A percentile compares a stretch with the other conserved stretches of the same genome.
phyloP scores from a whole-genome alignment of 2,329 filamentous ascomycete species.

The Alternaria dauci region DNA sequence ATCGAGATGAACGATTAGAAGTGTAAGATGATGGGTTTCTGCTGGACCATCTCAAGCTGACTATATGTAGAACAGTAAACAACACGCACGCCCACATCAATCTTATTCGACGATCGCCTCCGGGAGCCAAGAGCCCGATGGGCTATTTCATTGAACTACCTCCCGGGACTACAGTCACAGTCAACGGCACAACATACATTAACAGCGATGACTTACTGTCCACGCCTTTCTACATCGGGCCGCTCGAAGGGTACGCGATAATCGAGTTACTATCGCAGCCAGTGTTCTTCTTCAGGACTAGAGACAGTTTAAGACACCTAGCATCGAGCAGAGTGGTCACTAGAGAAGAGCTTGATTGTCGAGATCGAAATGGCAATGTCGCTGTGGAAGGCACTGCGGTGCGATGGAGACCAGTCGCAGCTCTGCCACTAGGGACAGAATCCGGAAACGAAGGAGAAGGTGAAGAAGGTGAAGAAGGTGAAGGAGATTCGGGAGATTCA shows the following conservation, averaged over 20 bases:
- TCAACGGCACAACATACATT: constrained; percentile 27
- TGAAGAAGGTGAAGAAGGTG: neutral
- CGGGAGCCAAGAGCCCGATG: neutral
- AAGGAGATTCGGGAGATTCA: neutral
- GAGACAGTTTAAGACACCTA: constrained; percentile 8
- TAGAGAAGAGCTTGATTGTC: constrained; percentile 3
- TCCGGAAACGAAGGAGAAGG: neutral
- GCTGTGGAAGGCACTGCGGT: neutral
- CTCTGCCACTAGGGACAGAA: neutral
- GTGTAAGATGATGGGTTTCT: constrained; percentile 6
- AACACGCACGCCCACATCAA: constrained; percentile 4
- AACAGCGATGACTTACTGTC: constrained; percentile 8
- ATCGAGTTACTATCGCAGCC: constrained; percentile 33
- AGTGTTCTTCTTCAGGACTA: constrained; percentile 31
- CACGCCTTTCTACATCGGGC: constrained; percentile 24
- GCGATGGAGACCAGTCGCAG: neutral
- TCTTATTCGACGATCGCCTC: constrained; percentile 3
- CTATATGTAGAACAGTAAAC: neutral
- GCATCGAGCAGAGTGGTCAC: neutral
- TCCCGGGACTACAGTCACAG: constrained; percentile 12
- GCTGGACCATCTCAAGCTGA: neutral
- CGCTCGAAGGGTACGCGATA: constrained; percentile 27
- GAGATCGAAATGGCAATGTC: constrained; percentile 5
- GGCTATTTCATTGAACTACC: constrained; percentile 26
- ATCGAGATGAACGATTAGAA: constrained; percentile 9